Conservation (phyloP, 2,329 filamentous ascomycete species). For the Ustulina deusta region DNA sequence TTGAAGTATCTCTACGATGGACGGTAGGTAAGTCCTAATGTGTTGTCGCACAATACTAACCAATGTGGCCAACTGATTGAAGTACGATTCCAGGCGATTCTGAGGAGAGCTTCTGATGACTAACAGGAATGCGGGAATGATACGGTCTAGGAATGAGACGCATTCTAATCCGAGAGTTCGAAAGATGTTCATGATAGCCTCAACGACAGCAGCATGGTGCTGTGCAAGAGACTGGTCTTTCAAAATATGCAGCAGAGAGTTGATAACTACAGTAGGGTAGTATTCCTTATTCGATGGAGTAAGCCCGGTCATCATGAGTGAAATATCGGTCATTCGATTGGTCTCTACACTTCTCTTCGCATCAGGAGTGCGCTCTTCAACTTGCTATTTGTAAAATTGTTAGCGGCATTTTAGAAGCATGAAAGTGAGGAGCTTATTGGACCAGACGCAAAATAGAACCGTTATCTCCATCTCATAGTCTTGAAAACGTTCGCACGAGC, state of each 20-base stretch:
- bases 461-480: too few relatives aligned
- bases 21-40: slow-evolving; percentile 88
- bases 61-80: slow-evolving; percentile 93
- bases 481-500: slow-evolving; percentile 11
- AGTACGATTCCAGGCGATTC: slow-evolving; percentile 90
- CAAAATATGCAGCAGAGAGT: slow-evolving; percentile 90
- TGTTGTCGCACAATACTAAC: slow-evolving; percentile 97
- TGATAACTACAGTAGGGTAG: slow-evolving; percentile 97
- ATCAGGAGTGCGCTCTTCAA: slow-evolving; percentile 89
- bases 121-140: slow-evolving; percentile 91
- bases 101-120: slow-evolving; percentile 87
- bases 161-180: slow-evolving; percentile 96
- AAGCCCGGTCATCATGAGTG: slow-evolving; percentile 96
- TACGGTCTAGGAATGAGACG: slow-evolving; percentile 91
- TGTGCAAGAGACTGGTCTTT: slow-evolving; percentile 90
- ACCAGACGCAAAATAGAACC: not conserved
- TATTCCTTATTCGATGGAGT: slow-evolving; percentile 98
- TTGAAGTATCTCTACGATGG: slow-evolving; percentile 86
- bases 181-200: slow-evolving; percentile 99
- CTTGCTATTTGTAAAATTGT: slow-evolving; percentile 65
- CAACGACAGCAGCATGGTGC: slow-evolving; percentile 93
- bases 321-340: slow-evolving; percentile 86
- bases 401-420: slow-evolving; percentile 34
- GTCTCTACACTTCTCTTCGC: slow-evolving; percentile 74
- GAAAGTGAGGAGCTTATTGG: not conserved